phyloP scores from a whole-genome alignment of 805 yeast genomes.

The Yarrowia keelungensis region DNA sequence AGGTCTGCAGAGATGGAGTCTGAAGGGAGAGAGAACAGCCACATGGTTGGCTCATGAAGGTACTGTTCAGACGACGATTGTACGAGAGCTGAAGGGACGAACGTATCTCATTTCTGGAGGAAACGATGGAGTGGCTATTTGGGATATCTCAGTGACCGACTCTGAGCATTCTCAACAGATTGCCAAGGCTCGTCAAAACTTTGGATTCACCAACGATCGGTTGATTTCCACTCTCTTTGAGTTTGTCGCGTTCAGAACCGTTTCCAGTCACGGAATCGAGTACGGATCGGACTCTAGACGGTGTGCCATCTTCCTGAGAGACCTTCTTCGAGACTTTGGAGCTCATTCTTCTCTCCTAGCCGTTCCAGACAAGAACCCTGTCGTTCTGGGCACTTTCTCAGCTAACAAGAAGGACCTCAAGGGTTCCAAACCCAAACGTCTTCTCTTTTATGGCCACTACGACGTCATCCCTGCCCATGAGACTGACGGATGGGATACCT shows the following conservation, averaged over 20 bases:
- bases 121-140: constrained; percentile 67
- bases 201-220: constrained; percentile 60
- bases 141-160: constrained; percentile 60
- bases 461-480: constrained; percentile 86
- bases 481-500: constrained; percentile 68
- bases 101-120: constrained; percentile 72
- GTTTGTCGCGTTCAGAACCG: constrained; percentile 74
- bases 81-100: constrained; percentile 53
- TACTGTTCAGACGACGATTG: constrained; percentile 63
- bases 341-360: constrained; percentile 70
- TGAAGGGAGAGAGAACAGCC: constrained; percentile 55
- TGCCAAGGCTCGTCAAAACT: constrained; percentile 32
- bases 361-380: constrained; percentile 74
- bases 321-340: constrained; percentile 70
- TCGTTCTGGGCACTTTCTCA: constrained; percentile 75
- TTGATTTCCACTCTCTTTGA: constrained; percentile 67
- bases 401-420: constrained; percentile 47
- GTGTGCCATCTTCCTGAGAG: constrained; percentile 78
- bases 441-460: constrained; percentile 94
- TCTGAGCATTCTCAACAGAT: constrained; percentile 37
- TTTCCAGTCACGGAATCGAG: constrained; percentile 73
- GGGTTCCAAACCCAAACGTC: constrained; percentile 47
- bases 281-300: constrained; percentile 80
- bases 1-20: constrained; percentile 60
- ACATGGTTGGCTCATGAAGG: constrained; percentile 64